phyloP scores from a whole-genome alignment of 306 rosid genomes.

The Dalbergia cochinchinensis region DNA sequence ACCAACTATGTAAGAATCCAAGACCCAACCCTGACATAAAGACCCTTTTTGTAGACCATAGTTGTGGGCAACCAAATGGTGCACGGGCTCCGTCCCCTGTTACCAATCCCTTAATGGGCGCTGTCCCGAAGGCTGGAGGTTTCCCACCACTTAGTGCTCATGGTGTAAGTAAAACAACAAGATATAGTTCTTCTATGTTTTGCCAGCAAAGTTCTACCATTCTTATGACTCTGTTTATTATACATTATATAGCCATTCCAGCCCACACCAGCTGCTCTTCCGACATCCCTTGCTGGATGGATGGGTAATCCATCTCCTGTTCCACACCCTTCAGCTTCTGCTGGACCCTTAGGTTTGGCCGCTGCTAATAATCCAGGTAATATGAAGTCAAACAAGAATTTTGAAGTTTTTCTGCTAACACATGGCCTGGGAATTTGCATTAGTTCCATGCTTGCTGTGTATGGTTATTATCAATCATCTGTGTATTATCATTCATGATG shows the following conservation, averaged over 20 bases:
- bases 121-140: slow-evolving; percentile 91
- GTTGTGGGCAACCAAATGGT: slow-evolving; percentile 98
- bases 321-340: slow-evolving; percentile 94
- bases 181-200: slow-evolving; percentile 17
- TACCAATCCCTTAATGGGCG: slow-evolving; percentile 94
- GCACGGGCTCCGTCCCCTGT: slow-evolving; percentile 99
- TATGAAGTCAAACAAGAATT: slow-evolving; percentile 12
- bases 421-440: slow-evolving; percentile 25
- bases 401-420: slow-evolving; percentile 3
- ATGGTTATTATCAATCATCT: slow-evolving; percentile 17
- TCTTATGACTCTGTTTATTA: slow-evolving; percentile 47
- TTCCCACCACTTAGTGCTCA: slow-evolving; percentile 94
- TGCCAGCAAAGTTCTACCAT: not conserved
- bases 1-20: slow-evolving; percentile 99
- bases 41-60: slow-evolving; percentile 97
- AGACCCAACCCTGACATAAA: slow-evolving; percentile 98
- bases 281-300: slow-evolving; percentile 98
- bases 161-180: slow-evolving; percentile 74
- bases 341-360: slow-evolving; percentile 88
- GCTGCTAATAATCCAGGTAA: slow-evolving; percentile 82
- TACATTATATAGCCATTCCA: slow-evolving; percentile 84
- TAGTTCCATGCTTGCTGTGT: slow-evolving; percentile 14
- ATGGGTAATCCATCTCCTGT: slow-evolving; percentile 91
- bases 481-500: slow-evolving; percentile 25
- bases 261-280: slow-evolving; percentile 85